Evolutionary conservation across 345 rosid species (phyloP), one percentile per base, ranked within the genome.

Genomic region (Arabidopsis arenosa): DNA sequence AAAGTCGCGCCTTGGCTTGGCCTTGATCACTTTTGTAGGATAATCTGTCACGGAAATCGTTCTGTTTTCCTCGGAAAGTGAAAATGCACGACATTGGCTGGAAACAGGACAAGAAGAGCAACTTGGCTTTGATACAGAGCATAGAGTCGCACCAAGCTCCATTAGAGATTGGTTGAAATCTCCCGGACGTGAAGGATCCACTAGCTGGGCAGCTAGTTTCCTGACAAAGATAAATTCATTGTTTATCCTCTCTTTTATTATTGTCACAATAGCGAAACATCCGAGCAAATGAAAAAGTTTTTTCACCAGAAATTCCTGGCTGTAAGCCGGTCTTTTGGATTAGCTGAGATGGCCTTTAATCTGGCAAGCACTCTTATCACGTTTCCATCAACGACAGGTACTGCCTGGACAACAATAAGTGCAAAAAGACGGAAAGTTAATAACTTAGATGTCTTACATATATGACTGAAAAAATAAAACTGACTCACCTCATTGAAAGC

Each of bases 121-220:
- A 73, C 60, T 83, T 26, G 97, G 97, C 70, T 83, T 92, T 58
- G 81, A 65, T 17, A 88, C 91, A 53, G 84, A 79, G 89, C 98
- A 94, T 53, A 86, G 18, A n/a, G 89, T 90, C 26, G 98, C 97
- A 82, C 98, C 98, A 41, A 94, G 95, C 80, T 94, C 96, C 96
- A 94, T 94, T 52, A 92, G 80, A 53, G 97, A 92, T 75, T 94
- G 97, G 82, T 94, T 94, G 81, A 92, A 92, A 84, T 94, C 97
- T 72, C 98, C 97, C 23, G 98, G 97, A 49, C 79, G 89, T 44
- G 52, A 59, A 66, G 83, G 83, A 86, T 94, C 97, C 54, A 94
- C 98, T 35, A 94, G 84, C 84, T 92, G 97, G 9, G 88, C 91
- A 21, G 97, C 95, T 56, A 92, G 83, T 69, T 84, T 92, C 98